Percentiles rank a stretch among this genome's conserved stretches.
These are phyloP conservation scores for Chlorella sp. DNA, from an alignment of 139 green algal genomes.

Conservation along the genomic window DNA sequence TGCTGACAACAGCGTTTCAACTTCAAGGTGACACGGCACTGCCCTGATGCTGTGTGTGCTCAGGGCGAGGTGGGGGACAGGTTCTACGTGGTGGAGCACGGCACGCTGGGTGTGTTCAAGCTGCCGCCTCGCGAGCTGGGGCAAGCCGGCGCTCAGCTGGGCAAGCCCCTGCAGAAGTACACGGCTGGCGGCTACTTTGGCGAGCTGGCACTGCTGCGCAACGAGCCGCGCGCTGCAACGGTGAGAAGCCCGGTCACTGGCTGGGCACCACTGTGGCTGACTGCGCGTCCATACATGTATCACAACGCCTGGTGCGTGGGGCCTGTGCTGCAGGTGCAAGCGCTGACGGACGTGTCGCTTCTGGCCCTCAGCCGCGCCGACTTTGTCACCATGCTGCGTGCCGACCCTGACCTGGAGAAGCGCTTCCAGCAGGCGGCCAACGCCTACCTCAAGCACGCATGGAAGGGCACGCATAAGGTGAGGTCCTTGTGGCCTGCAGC, in stretches of 20 bases:
- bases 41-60: too few relatives aligned
- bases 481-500: constrained; percentile 30
- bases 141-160: not conserved
- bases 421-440: not conserved
- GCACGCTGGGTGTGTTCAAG: constrained; percentile 57
- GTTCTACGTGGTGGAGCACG: constrained; percentile 89
- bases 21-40: too few relatives aligned
- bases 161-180: constrained; percentile 12
- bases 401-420: not conserved
- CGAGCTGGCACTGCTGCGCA: constrained; percentile 79
- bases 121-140: not conserved
- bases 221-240: constrained; percentile 70
- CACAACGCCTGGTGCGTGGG: too few relatives aligned
- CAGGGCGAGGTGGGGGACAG: constrained; percentile 69
- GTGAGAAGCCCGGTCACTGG: too few relatives aligned
- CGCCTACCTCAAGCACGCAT: constrained; percentile 1
- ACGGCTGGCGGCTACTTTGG: constrained; percentile 72
- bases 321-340: constrained; percentile 9
- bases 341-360: constrained; percentile 14
- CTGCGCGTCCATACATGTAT: too few relatives aligned
- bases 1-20: too few relatives aligned
- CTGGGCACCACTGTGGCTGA: too few relatives aligned
- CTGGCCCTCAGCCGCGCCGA: constrained; percentile 18
- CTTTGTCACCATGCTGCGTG: constrained; percentile 46
- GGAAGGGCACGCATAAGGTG: not conserved